A percentile compares a stretch with the other conserved stretches of the same genome.
phyloP scores from a whole-genome alignment of 2,329 filamentous ascomycete genomes.

The Fusarium sacchari region DNA sequence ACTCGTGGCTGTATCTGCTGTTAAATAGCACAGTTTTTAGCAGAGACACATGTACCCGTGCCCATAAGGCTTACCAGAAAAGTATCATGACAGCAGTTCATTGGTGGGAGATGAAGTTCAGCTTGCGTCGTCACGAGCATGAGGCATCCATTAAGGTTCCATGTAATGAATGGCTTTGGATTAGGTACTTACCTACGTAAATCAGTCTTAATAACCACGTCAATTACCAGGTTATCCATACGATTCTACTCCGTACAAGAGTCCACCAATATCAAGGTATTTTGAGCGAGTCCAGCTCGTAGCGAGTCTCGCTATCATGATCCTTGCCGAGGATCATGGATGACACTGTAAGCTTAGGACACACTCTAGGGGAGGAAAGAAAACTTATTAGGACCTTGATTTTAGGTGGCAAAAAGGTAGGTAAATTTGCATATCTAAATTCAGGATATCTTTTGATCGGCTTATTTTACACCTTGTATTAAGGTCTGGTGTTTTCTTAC shows the following conservation, averaged over 20 bases:
- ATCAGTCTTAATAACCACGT: constrained; percentile 11
- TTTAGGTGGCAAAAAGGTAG: too few relatives aligned
- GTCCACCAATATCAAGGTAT: neutral
- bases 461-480: too few relatives aligned
- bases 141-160: too few relatives aligned
- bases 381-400: too few relatives aligned
- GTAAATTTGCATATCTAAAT: too few relatives aligned
- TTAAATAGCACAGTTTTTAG: neutral
- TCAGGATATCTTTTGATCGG: too few relatives aligned
- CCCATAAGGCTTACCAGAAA: constrained; percentile 11
- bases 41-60: constrained; percentile 4
- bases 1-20: neutral
- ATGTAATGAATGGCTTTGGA: too few relatives aligned
- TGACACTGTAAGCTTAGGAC: neutral
- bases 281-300: too few relatives aligned
- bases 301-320: neutral
- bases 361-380: too few relatives aligned
- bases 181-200: too few relatives aligned
- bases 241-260: neutral
- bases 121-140: constrained; percentile 31
- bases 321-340: neutral
- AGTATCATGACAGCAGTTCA: constrained; percentile 10
- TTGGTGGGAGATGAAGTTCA: constrained; percentile 2
- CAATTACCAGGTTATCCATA: neutral
- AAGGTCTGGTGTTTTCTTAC: too few relatives aligned